phyloP scores from a whole-genome alignment of 2,329 filamentous ascomycete species.

The Torrubiella hemipterigena region DNA sequence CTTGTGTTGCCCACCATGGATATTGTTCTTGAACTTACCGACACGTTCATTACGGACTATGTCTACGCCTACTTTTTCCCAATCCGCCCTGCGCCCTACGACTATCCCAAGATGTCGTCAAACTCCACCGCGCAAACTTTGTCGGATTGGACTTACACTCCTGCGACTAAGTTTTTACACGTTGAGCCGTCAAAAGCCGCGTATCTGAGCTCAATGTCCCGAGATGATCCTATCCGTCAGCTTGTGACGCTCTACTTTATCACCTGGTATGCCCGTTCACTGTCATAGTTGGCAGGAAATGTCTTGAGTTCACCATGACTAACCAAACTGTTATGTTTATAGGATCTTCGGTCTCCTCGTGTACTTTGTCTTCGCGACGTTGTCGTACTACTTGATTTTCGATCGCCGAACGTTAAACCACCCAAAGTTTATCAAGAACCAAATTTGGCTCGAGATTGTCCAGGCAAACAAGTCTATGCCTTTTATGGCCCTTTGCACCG shows the following conservation, averaged over 20 bases:
- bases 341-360: too few species aligned
- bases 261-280: constrained; percentile 54
- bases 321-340: too few species aligned
- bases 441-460: constrained; percentile 29
- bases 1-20: not conserved
- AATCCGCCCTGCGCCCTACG: too few species aligned
- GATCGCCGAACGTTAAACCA: constrained; percentile 32
- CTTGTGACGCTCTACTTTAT: constrained; percentile 66
- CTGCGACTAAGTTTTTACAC: constrained; percentile 57
- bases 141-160: constrained; percentile 51
- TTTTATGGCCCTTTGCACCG: constrained; percentile 29
- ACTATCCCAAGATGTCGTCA: not conserved
- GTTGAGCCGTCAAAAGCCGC: constrained; percentile 63
- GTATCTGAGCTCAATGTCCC: constrained; percentile 63
- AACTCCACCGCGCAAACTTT: not conserved
- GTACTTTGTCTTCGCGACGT: constrained; percentile 57
- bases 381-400: constrained; percentile 61
- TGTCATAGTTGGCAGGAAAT: too few species aligned
- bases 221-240: constrained; percentile 71
- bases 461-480: constrained; percentile 30
- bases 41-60: not conserved
- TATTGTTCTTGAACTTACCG: not conserved
- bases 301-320: too few species aligned
- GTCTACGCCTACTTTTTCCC: not conserved
- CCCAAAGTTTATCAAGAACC: constrained; percentile 35